Conservation (phyloP, 768 basidiomycete genomes). For the Suillus decipiens region DNA sequence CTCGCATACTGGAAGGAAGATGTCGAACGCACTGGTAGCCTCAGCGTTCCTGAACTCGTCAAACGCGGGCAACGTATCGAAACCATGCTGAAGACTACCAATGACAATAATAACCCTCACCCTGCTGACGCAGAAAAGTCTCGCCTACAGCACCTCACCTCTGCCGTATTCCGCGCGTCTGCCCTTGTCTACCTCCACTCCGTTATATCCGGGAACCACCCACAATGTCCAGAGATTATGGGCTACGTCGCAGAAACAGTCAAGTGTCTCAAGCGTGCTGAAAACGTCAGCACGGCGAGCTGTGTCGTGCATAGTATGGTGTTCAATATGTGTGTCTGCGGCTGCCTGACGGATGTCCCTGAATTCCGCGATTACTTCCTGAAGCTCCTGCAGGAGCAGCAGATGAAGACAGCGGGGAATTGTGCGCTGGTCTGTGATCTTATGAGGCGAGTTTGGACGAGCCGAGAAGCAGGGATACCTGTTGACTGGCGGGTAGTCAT, state of each 20-base stretch:
- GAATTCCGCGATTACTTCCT: constrained; percentile 45
- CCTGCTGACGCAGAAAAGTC: constrained; percentile 13
- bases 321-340: constrained; percentile 74
- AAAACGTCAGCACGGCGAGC: constrained; percentile 40
- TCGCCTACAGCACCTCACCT: constrained; percentile 46
- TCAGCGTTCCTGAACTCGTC: constrained; percentile 65
- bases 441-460: constrained; percentile 60
- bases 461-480: constrained; percentile 36
- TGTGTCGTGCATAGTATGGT: constrained; percentile 77
- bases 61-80: constrained; percentile 55
- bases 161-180: constrained; percentile 72
- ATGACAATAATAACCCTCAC: background rate
- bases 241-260: constrained; percentile 56
- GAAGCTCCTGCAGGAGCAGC: constrained; percentile 50
- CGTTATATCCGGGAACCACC: constrained; percentile 74
- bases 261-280: constrained; percentile 42
- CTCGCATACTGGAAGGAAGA: constrained; percentile 67
- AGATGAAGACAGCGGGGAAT: constrained; percentile 62
- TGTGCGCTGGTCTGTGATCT: constrained; percentile 53
- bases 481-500: constrained; percentile 68
- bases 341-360: constrained; percentile 60
- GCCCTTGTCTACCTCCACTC: constrained; percentile 75
- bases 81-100: constrained; percentile 25
- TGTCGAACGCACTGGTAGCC: constrained; percentile 39
- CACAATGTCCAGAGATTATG: constrained; percentile 63